Evolutionary conservation across 768 basidiomycete genomes (phyloP), one percentile per base, ranked within the genome.

Genomic region (Hygrophorus pudorinus): DNA sequence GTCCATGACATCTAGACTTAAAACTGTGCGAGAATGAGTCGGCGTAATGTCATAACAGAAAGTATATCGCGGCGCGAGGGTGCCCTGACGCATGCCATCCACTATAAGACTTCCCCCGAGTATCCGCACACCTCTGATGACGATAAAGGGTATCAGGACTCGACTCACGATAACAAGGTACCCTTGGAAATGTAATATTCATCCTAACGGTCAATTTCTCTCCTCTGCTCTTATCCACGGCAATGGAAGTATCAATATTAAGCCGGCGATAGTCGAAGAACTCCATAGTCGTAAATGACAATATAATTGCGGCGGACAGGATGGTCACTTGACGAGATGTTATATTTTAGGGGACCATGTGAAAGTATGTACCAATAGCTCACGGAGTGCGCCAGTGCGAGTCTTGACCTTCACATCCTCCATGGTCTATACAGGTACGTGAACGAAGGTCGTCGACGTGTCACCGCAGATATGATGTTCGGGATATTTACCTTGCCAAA

Each of bases 341-440:
- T 43, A 12, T 16, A 41, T 7, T 38, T 17, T 20, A 39, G 42
- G n/a, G n/a, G n/a, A n/a, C n/a, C n/a, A n/a, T n/a, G n/a, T n/a
- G n/a, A n/a, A n/a, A n/a, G n/a, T 13, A 39, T 32, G 14, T 11
- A 20, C 8, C 4, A 44, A 36, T 39, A 34, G 68, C 87, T 62
- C 54, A 94, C 92, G 71, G 54, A 92, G 70, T 52, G 88, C 94
- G 53, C 88, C 93, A 37, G 87, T 90, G 46, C 92, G 79, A 28
- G 96, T 98, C 74, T 92, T 92, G 66, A 99, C 89, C 69, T 98
- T 98, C 51, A 99, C 96, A 72, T 99, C 96, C 59, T 98, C 96
- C 62, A 89, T 89, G 30, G 96, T 99, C 94, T 99, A 55, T 27
- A 38, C 36, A 27, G 24, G n/a, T 30, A 20, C 3, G 12, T 12